Base-by-base conservation (phyloP, 2,329 filamentous ascomycete species). In the Venturia pyrina region DNA sequence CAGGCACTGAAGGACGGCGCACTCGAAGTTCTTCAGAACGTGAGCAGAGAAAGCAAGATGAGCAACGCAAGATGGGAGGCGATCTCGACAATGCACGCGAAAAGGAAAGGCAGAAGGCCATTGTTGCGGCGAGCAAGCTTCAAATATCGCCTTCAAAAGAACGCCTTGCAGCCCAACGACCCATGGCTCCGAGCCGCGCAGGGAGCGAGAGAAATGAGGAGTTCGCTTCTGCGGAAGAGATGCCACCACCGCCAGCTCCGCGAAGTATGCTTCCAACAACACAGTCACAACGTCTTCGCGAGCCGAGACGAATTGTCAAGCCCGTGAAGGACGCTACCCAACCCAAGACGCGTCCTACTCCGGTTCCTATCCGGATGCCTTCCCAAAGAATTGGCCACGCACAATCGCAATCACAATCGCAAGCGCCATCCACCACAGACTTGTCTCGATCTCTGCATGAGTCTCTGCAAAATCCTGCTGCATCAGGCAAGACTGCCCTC, bases 361-460 rank as follows among this genome's bases (percentile, higher is more conserved):
- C 87, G 8, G 90, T 89, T 3, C 85, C 89, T 66, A 92, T 89
- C 70, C 85, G 84, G 66, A 87, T 91, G 67, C 89, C 75, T 5
- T 68, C 67, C n/a, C 67, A 68, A 34, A 62, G 65, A 3, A 63
- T 68, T 28, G 66, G 66, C 68, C 78, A 66, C 69, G 72, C 5
- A 67, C 67, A 68, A 48, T n/a, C 40, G 11, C 40, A 43, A 43
- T 13, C 41, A 17, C 41, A 43, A 43, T 13, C 59, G 19, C 60
- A 68, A 7, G 64, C 70, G 13, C 66, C 63, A 34, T 60, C 69
- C 13, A 65, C 63, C 41, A 46, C 64, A 24, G 56, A 62, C 17
- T 40, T 65, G 34, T 65, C 59, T 28, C 62, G 43, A 68, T 71
- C 46, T 63, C 70, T 44, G 68, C 72, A 21, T 69, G 73, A 56